Conservation (phyloP, 768 basidiomycete genomes). For the Gloeopeniophorella convolvens region DNA sequence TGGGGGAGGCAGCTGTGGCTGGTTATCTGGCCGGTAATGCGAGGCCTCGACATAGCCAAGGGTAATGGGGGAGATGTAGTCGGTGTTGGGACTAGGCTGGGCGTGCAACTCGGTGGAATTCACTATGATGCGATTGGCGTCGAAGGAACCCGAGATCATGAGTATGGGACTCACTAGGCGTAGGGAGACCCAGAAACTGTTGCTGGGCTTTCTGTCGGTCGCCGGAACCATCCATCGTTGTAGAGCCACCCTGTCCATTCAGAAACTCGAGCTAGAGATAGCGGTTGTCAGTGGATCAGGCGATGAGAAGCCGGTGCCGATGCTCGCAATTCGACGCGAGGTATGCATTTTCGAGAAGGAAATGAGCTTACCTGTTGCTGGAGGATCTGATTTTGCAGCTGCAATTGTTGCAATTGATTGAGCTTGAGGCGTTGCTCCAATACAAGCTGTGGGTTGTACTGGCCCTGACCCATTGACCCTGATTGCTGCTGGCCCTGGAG, state of each 20-base stretch:
- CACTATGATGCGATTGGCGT: slow-evolving; percentile 1
- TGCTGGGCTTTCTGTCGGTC: slow-evolving; percentile 23
- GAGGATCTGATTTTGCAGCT: slow-evolving; percentile 78
- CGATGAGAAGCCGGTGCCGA: neutral
- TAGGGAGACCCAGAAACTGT: slow-evolving; percentile 46
- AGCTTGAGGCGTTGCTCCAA: slow-evolving; percentile 76
- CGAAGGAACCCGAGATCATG: slow-evolving; percentile 28
- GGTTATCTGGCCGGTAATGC: slow-evolving; percentile 22
- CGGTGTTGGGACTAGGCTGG: slow-evolving; percentile 39
- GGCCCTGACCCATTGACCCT: slow-evolving; percentile 24
- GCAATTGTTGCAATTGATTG: slow-evolving; percentile 68
- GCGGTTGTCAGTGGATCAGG: neutral
- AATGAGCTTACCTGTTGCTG: slow-evolving; percentile 70
- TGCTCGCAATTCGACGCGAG: slow-evolving; percentile 10
- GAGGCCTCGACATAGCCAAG: slow-evolving; percentile 35
- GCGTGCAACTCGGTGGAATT: slow-evolving; percentile 59
- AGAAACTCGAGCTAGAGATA: slow-evolving; percentile 27
- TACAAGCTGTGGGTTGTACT: slow-evolving; percentile 40
- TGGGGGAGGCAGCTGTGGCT: slow-evolving; percentile 16
- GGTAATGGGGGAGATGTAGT: slow-evolving; percentile 58
- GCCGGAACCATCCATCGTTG: slow-evolving; percentile 25
- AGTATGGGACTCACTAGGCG: slow-evolving; percentile 48
- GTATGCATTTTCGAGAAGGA: neutral
- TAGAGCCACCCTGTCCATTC: slow-evolving; percentile 31
- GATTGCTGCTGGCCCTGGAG: slow-evolving; percentile 32